Percentiles rank a stretch among this genome's conserved stretches.
Conservation (phyloP, 2,329 filamentous ascomycete genomes). For the Apiospora pterosperma region DNA sequence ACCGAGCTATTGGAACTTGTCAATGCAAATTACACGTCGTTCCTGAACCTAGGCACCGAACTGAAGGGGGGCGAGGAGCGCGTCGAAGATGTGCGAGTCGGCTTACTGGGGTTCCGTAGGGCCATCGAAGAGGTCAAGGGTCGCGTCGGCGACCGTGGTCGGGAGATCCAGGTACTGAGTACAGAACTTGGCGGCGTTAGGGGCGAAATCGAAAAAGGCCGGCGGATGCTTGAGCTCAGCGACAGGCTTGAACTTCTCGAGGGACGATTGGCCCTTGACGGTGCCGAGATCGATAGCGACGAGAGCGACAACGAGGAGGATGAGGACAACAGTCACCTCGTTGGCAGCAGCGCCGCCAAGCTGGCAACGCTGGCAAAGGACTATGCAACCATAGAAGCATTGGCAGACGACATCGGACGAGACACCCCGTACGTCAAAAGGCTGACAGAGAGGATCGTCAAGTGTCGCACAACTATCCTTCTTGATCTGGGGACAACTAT, state of each 20-base stretch:
- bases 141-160: conserved; percentile 60
- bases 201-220: conserved; percentile 56
- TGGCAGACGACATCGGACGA: conserved; percentile 44
- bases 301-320: conserved; percentile 36
- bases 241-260: conserved; percentile 62
- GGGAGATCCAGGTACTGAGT: conserved; percentile 60
- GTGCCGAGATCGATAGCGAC: conserved; percentile 31
- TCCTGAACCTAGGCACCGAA: conserved; percentile 77
- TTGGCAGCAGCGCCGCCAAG: conserved; percentile 45
- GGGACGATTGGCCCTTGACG: conserved; percentile 54
- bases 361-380: conserved; percentile 43
- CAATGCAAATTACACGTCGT: conserved; percentile 91
- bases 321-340: conserved; percentile 28
- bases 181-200: conserved; percentile 65
- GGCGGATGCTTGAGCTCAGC: conserved; percentile 65
- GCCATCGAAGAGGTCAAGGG: conserved; percentile 73
- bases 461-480: conserved; percentile 54
- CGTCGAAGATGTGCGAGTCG: conserved; percentile 85
- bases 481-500: conserved; percentile 51
- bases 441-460: conserved; percentile 46
- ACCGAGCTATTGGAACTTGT: conserved; percentile 90
- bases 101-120: conserved; percentile 78
- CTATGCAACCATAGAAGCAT: conserved; percentile 37
- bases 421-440: conserved; percentile 48
- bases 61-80: conserved; percentile 86